A percentile compares a stretch with the other conserved stretches of the same genome.
Evolutionary conservation across 139 green algal genomes (phyloP).

Genomic region (Coelastrella sp.): DNA sequence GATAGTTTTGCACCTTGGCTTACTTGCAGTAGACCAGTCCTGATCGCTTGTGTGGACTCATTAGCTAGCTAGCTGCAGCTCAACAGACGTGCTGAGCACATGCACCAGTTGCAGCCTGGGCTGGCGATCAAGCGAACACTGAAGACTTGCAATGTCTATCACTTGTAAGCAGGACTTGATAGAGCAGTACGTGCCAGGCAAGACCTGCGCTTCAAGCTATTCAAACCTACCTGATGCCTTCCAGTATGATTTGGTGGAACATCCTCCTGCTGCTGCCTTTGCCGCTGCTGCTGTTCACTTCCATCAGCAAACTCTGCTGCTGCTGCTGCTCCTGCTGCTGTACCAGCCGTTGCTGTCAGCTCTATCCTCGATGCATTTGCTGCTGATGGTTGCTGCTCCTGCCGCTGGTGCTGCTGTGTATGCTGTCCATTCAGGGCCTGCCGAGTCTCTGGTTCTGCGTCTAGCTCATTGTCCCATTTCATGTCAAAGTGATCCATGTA

Average conservation of each 20-base stretch:
- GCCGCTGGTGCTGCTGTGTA: neutral
- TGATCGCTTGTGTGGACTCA: too few species aligned
- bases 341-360: neutral
- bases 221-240: neutral
- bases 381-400: too few species aligned
- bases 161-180: too few species aligned
- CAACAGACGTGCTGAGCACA: too few species aligned
- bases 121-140: too few species aligned
- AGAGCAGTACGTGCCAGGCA: too few species aligned
- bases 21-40: too few species aligned
- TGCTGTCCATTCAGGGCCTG: neutral
- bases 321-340: neutral
- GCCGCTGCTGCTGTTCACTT: neutral
- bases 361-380: neutral
- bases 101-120: too few species aligned
- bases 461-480: neutral
- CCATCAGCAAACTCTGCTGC: neutral
- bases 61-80: too few species aligned
- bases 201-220: neutral
- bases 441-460: neutral
- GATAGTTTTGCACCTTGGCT: too few species aligned
- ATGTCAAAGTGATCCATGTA: conserved; percentile 50
- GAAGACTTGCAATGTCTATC: too few species aligned
- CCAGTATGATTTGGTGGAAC: neutral
- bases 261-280: neutral